Conservation (phyloP, 306 rosid genomes). For the Hippophae rhamnoides region DNA sequence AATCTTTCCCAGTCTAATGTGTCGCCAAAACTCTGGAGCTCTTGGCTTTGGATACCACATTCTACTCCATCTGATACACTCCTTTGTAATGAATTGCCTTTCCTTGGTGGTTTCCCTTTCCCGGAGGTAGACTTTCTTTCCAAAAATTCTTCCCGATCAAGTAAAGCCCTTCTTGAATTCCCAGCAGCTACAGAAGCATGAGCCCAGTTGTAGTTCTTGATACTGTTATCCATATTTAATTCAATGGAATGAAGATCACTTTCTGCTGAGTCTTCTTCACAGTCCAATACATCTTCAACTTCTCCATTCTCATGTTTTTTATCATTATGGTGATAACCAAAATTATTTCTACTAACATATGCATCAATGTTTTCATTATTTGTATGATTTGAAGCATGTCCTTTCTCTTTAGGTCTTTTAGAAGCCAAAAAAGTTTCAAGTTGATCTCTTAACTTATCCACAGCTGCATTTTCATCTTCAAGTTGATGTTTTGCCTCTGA, state of each 20-base stretch:
- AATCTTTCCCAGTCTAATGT: conserved; percentile 70
- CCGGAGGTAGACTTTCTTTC: conserved; percentile 67
- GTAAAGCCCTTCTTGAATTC: conserved; percentile 47
- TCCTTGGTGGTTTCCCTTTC: conserved; percentile 41
- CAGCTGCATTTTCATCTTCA: conserved; percentile 72
- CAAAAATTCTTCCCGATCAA: conserved; percentile 44
- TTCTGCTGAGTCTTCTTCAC: conserved; percentile 70
- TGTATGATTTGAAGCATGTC: conserved; percentile 41
- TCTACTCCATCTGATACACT: conserved; percentile 88
- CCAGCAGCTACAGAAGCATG: conserved; percentile 42
- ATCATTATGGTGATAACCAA: conserved; percentile 38
- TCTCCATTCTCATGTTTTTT: conserved; percentile 69
- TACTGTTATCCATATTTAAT: conserved; percentile 76
- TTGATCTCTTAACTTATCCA: conserved; percentile 72
- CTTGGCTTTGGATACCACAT: conserved; percentile 54
- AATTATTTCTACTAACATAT: conserved; percentile 44
- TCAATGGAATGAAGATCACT: conserved; percentile 94
- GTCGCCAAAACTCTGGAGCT: conserved; percentile 52
- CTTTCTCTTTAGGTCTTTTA: conserved; percentile 59
- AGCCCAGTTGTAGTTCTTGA: conserved; percentile 61
- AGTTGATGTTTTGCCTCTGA: conserved; percentile 62
- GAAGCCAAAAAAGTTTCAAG: conserved; percentile 78
- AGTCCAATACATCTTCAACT: conserved; percentile 64
- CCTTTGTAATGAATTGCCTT: conserved; percentile 75
- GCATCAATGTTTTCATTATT: conserved; percentile 59